phyloP scores from a whole-genome alignment of 2,329 filamentous ascomycete species.

The Scolecobasidium constrictum region DNA sequence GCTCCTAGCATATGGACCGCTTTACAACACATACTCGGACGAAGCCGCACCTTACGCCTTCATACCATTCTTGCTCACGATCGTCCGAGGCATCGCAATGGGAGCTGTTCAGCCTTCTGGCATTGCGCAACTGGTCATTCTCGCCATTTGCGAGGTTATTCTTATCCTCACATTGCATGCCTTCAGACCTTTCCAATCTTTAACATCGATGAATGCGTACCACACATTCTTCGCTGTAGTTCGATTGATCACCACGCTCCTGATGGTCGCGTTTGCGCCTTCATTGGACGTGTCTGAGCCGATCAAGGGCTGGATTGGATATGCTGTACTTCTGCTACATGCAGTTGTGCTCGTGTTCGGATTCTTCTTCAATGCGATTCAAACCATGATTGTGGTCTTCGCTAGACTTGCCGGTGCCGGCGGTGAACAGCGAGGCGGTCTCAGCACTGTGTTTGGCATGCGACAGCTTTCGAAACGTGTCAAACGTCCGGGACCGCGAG shows the following conservation, averaged over 20 bases:
- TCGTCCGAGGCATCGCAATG: slow-evolving; percentile 79
- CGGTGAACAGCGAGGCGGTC: slow-evolving; percentile 64
- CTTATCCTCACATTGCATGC: slow-evolving; percentile 77
- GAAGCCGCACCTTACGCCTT: slow-evolving; percentile 84
- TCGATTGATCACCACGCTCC: slow-evolving; percentile 54
- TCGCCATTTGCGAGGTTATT: slow-evolving; percentile 91
- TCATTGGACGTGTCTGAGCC: slow-evolving; percentile 68
- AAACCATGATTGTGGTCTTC: slow-evolving; percentile 81
- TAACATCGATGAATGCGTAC: slow-evolving; percentile 96
- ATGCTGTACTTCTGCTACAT: slow-evolving; percentile 79
- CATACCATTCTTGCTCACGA: slow-evolving; percentile 73
- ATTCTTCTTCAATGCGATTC: slow-evolving; percentile 84
- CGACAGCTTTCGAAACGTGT: slow-evolving; percentile 56
- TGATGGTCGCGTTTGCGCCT: slow-evolving; percentile 62
- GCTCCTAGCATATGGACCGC: slow-evolving; percentile 76
- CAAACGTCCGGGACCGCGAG: not conserved
- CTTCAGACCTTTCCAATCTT: slow-evolving; percentile 78
- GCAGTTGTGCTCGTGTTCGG: slow-evolving; percentile 77
- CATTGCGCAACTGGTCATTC: slow-evolving; percentile 81
- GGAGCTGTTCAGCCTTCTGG: slow-evolving; percentile 88
- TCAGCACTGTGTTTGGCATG: slow-evolving; percentile 81
- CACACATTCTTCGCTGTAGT: slow-evolving; percentile 74
- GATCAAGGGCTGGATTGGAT: slow-evolving; percentile 88
- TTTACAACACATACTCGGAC: slow-evolving; percentile 97
- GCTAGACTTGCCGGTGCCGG: slow-evolving; percentile 76